phyloP scores from a whole-genome alignment of 2,329 filamentous ascomycete species.

The Fusarium heterosporum region DNA sequence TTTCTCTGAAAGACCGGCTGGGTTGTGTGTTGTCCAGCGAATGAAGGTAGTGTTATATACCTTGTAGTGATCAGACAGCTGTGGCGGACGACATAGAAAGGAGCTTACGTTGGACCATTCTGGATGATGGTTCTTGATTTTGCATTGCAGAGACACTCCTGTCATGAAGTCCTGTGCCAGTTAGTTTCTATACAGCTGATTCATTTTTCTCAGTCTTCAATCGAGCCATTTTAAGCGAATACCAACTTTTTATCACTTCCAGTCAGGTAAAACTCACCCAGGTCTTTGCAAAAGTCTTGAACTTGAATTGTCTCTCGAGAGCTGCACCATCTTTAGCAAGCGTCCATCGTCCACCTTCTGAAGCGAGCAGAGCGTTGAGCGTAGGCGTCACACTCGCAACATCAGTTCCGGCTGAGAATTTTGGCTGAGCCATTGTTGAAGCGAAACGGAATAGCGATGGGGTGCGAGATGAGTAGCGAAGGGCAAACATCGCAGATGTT shows the following conservation, averaged over 20 bases:
- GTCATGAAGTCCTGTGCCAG: slow-evolving; percentile 77
- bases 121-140: slow-evolving; percentile 76
- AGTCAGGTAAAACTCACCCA: slow-evolving; percentile 62
- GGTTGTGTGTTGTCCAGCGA: slow-evolving; percentile 79
- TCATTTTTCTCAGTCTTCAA: background rate
- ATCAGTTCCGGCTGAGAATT: slow-evolving; percentile 62
- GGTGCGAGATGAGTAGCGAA: slow-evolving; percentile 13
- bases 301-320: slow-evolving; percentile 70
- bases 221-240: background rate
- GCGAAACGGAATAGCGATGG: slow-evolving; percentile 20
- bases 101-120: slow-evolving; percentile 77
- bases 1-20: slow-evolving; percentile 71
- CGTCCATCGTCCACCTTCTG: slow-evolving; percentile 61
- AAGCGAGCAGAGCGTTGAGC: slow-evolving; percentile 56
- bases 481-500: slow-evolving; percentile 33
- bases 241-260: background rate
- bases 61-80: slow-evolving; percentile 52
- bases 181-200: slow-evolving; percentile 9
- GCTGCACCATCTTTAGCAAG: slow-evolving; percentile 64
- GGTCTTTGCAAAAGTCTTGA: slow-evolving; percentile 73
- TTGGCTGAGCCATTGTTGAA: slow-evolving; percentile 49
- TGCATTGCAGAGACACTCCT: slow-evolving; percentile 74
- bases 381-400: slow-evolving; percentile 51
- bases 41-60: slow-evolving; percentile 78
- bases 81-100: background rate